Percentiles rank a stretch among this genome's conserved stretches.
Evolutionary conservation across 345 rosid species (phyloP).

Genomic region (Melaleuca quinquenervia): DNA sequence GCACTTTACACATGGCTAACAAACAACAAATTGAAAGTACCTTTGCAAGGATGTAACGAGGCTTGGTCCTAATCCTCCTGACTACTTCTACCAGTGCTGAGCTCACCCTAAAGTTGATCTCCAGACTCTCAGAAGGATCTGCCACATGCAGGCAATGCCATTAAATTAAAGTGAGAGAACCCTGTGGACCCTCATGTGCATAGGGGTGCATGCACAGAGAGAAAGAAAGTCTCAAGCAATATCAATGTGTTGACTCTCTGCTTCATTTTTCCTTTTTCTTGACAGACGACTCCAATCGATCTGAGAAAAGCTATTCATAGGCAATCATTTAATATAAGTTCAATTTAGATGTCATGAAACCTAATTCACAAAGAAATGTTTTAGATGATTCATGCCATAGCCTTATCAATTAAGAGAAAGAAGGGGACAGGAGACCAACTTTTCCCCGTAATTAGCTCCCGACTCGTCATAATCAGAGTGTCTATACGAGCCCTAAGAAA

Average conservation of each 20-base stretch:
- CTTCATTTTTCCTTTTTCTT: neutral
- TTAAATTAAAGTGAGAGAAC: neutral
- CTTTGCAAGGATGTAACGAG: constrained; percentile 97
- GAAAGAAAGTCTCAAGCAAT: neutral
- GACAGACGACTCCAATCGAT: neutral
- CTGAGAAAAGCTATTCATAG: neutral
- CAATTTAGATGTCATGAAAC: neutral
- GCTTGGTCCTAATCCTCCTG: constrained; percentile 61
- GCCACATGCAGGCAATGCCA: constrained; percentile 4
- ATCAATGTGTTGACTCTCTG: neutral
- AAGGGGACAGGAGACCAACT: constrained; percentile 25
- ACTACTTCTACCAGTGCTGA: constrained; percentile 93
- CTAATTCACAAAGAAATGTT: neutral
- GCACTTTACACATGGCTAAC: neutral
- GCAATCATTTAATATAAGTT: neutral
- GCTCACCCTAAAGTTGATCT: constrained; percentile 93
- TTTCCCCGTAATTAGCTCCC: constrained; percentile 83
- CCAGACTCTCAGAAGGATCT: constrained; percentile 90
- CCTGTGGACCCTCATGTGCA: neutral
- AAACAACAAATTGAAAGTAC: constrained; percentile 17
- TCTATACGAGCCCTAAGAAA: constrained; percentile 54
- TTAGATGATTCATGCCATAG: neutral
- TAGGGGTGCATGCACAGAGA: neutral
- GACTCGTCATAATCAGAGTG: constrained; percentile 86
- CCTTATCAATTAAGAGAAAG: neutral